A percentile compares a stretch with the other conserved stretches of the same genome.
Conservation (phyloP, 306 rosid species). For the Oemleria cerasiformis region DNA sequence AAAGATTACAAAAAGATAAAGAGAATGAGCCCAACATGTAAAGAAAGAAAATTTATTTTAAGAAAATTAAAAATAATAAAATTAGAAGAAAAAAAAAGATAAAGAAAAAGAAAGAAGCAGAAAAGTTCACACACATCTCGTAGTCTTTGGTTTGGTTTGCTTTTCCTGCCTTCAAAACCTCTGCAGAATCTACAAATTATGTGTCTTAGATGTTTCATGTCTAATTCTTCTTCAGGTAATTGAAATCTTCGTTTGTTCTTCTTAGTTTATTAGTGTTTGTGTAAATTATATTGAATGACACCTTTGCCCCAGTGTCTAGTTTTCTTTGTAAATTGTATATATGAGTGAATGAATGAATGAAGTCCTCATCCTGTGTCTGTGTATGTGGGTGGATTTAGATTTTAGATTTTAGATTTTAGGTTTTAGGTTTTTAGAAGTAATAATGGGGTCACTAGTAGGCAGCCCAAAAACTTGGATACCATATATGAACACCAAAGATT, state of each 20-base stretch:
- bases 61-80: slow-evolving; percentile 32
- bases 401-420: not conserved
- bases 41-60: slow-evolving; percentile 22
- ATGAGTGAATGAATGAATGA: too few relatives aligned
- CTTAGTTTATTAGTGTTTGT: not conserved
- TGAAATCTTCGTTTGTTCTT: not conserved
- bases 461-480: slow-evolving; percentile 77
- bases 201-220: slow-evolving; percentile 1
- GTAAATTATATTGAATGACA: not conserved
- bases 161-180: slow-evolving; percentile 31
- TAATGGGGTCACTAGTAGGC: slow-evolving; percentile 63
- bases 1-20: slow-evolving; percentile 34
- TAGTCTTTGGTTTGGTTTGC: slow-evolving; percentile 32
- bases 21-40: not conserved
- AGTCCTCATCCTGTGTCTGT: too few relatives aligned
- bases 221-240: slow-evolving; percentile 15
- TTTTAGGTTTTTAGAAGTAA: not conserved
- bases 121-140: slow-evolving; percentile 29
- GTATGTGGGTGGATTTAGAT: not conserved
- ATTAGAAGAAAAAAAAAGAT: slow-evolving; percentile 27
- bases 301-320: not conserved
- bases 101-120: slow-evolving; percentile 32
- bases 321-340: too few relatives aligned
- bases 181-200: slow-evolving; percentile 24
- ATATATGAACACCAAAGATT: slow-evolving; percentile 68